Evolutionary conservation across 768 basidiomycete species (phyloP).

Genomic region (Phaeolepiota aurea): DNA sequence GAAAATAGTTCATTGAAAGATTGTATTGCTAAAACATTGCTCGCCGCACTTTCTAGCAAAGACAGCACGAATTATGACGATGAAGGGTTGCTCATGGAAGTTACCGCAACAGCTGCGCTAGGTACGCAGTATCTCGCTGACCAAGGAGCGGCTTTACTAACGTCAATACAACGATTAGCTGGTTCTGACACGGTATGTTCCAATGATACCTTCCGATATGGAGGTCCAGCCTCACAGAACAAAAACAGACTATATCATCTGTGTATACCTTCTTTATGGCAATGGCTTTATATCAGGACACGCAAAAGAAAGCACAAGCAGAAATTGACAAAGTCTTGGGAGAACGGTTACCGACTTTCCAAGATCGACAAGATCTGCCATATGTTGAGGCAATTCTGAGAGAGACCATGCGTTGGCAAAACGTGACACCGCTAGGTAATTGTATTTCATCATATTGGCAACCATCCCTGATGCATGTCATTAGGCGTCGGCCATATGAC

Average conservation of each 20-base stretch:
- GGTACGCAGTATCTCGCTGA: slow-evolving; percentile 11
- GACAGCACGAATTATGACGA: slow-evolving; percentile 4
- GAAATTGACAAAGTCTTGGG: slow-evolving; percentile 33
- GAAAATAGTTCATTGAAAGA: slow-evolving; percentile 10
- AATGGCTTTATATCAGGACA: slow-evolving; percentile 28
- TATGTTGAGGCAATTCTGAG: slow-evolving; percentile 27
- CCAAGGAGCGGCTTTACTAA: not conserved
- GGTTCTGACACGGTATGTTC: not conserved
- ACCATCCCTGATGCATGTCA: slow-evolving; percentile 6
- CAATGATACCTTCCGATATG: not conserved
- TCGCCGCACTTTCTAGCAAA: slow-evolving; percentile 11
- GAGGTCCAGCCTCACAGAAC: not conserved
- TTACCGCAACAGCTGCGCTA: slow-evolving; percentile 12
- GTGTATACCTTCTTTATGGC: slow-evolving; percentile 26
- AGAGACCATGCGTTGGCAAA: slow-evolving; percentile 17
- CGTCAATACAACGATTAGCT: slow-evolving; percentile 9
- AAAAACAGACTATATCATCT: slow-evolving; percentile 18
- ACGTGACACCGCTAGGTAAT: slow-evolving; percentile 11
- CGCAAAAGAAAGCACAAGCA: slow-evolving; percentile 25
- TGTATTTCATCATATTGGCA: not conserved
- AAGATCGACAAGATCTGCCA: slow-evolving; percentile 22
- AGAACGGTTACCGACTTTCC: slow-evolving; percentile 23
- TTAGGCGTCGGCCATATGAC: slow-evolving; percentile 7
- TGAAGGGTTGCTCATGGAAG: slow-evolving; percentile 13
- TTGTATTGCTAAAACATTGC: slow-evolving; percentile 12